These are phyloP conservation scores for Rosellinia necatrix DNA, from an alignment of 2,329 filamentous ascomycete species.

Conservation along the genomic window DNA sequence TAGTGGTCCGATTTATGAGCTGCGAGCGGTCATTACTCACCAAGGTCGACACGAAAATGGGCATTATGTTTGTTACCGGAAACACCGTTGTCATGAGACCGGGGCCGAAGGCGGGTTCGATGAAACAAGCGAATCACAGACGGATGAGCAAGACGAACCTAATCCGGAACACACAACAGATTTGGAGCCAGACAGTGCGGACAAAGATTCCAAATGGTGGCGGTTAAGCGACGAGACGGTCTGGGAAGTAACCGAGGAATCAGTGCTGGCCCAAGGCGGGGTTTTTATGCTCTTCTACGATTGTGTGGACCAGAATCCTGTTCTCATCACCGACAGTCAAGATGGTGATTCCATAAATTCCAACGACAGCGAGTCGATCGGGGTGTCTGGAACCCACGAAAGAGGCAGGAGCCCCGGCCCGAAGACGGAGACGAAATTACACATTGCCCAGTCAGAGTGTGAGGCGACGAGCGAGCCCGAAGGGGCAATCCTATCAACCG, in stretches of 20 bases:
- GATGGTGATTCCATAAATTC: not conserved
- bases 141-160: constrained; percentile 25
- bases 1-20: constrained; percentile 69
- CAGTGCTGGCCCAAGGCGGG: constrained; percentile 75
- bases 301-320: constrained; percentile 59
- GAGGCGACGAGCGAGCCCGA: not conserved
- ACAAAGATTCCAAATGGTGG: constrained; percentile 72
- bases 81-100: constrained; percentile 54
- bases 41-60: constrained; percentile 92
- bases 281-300: constrained; percentile 99
- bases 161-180: constrained; percentile 22
- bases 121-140: constrained; percentile 3
- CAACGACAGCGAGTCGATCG: not conserved
- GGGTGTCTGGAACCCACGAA: not conserved
- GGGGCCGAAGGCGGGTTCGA: constrained; percentile 8
- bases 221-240: constrained; percentile 89
- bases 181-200: constrained; percentile 27
- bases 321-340: constrained; percentile 41
- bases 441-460: not conserved
- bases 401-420: not conserved
- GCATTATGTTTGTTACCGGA: constrained; percentile 91
- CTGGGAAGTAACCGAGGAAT: constrained; percentile 70
- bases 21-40: constrained; percentile 86
- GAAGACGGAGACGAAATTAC: constrained; percentile 2
- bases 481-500: not conserved